A percentile compares a stretch with the other conserved stretches of the same genome.
phyloP scores from a whole-genome alignment of 2,329 filamentous ascomycete species.

The Elsinoe perseae region DNA sequence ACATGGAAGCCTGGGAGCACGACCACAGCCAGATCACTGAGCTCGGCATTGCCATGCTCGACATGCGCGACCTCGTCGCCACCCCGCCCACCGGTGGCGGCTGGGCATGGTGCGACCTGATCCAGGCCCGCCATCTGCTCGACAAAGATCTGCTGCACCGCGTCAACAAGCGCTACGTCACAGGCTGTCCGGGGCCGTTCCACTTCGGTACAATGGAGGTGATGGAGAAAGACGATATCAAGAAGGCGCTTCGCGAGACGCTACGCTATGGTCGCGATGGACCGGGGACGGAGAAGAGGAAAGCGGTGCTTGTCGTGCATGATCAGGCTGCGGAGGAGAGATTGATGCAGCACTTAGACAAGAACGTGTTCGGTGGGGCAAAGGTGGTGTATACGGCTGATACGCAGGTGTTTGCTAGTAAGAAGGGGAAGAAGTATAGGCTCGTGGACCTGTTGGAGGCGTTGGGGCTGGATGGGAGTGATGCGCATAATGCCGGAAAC shows the following conservation, averaged over 20 bases:
- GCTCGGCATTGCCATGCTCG: conserved; percentile 72
- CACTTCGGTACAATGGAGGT: conserved; percentile 22
- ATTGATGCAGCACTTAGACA: neutral
- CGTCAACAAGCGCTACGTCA: conserved; percentile 21
- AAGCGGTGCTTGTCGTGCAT: conserved; percentile 4
- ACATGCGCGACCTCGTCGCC: conserved; percentile 53
- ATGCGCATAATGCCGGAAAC: conserved; percentile 27
- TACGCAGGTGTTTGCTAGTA: conserved; percentile 8
- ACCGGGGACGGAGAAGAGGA: neutral
- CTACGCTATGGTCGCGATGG: neutral
- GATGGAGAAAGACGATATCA: conserved; percentile 18
- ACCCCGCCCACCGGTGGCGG: conserved; percentile 55
- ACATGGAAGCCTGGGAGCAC: conserved; percentile 57
- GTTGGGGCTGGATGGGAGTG: neutral
- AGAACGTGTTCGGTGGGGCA: neutral
- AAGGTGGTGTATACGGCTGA: conserved; percentile 5
- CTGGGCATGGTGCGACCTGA: conserved; percentile 57
- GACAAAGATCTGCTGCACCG: conserved; percentile 38
- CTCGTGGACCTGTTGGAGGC: neutral
- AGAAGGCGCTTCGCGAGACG: neutral
- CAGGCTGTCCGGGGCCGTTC: conserved; percentile 22
- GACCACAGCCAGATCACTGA: conserved; percentile 65
- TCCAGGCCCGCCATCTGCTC: conserved; percentile 67
- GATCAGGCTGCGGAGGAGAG: neutral
- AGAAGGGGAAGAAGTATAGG: neutral